A percentile compares a stretch with the other conserved stretches of the same genome.
Conservation (phyloP, 2,329 filamentous ascomycete genomes). For the Fusarium transvaalense region DNA sequence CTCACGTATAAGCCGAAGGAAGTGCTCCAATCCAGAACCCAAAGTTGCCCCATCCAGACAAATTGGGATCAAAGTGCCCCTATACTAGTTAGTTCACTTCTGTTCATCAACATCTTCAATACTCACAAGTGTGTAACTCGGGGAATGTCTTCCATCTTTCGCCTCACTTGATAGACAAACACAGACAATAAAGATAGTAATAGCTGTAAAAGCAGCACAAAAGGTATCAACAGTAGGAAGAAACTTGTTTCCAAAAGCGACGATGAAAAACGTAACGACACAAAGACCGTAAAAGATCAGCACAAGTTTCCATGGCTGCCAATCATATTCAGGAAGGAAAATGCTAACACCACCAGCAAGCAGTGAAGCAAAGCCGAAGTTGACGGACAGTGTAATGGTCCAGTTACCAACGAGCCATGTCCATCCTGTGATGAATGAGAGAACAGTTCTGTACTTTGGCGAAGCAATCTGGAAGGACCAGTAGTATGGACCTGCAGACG, state of each 20-base stretch:
- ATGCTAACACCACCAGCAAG: constrained; percentile 75
- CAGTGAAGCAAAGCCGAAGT: constrained; percentile 76
- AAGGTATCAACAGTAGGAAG: constrained; percentile 77
- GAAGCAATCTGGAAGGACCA: constrained; percentile 78
- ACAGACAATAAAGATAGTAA: constrained; percentile 74
- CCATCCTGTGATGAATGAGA: constrained; percentile 81
- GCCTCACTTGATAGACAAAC: constrained; percentile 69
- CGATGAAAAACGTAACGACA: constrained; percentile 72
- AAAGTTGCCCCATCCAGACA: constrained; percentile 75
- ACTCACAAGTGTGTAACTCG: constrained; percentile 47
- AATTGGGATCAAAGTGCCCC: constrained; percentile 73
- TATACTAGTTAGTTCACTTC: constrained; percentile 56
- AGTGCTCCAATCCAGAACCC: constrained; percentile 68
- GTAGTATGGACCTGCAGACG: constrained; percentile 75
- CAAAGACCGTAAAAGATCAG: constrained; percentile 78
- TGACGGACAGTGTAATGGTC: constrained; percentile 75
- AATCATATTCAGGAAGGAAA: constrained; percentile 69
- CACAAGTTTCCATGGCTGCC: constrained; percentile 77
- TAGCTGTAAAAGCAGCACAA: constrained; percentile 77
- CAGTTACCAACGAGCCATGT: constrained; percentile 80
- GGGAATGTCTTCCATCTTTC: constrained; percentile 70
- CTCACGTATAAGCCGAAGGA: constrained; percentile 55
- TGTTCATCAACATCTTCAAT: accelerated
- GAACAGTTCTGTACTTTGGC: constrained; percentile 68
- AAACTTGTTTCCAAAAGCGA: constrained; percentile 69